Percentiles rank a stretch among this genome's conserved stretches.
These are phyloP conservation scores for Teratosphaeria zuluensis DNA, from an alignment of 2,329 filamentous ascomycete genomes.

Conservation along the genomic window DNA sequence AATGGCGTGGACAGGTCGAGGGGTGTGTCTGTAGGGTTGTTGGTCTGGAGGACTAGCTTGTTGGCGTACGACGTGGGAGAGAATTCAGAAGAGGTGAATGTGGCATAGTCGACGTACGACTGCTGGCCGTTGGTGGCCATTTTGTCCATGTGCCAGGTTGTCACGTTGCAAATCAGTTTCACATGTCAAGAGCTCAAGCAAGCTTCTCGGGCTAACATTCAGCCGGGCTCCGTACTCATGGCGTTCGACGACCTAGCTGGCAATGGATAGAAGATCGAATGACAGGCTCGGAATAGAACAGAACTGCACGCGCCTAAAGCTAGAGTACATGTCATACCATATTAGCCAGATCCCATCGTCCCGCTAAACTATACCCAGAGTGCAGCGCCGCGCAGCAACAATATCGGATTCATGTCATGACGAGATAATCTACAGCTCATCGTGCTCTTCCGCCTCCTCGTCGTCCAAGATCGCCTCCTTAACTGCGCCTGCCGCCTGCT, in stretches of 20 bases:
- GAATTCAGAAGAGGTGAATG: conserved; percentile 77
- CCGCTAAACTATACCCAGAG: not conserved
- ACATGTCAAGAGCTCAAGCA: not conserved
- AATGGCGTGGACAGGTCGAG: conserved; percentile 91
- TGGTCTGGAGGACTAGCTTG: conserved; percentile 75
- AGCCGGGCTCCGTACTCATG: not conserved
- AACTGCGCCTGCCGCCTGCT: conserved; percentile 25
- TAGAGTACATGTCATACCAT: not conserved
- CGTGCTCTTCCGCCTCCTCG: conserved; percentile 43
- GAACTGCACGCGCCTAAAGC: not conserved
- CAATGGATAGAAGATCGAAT: not conserved
- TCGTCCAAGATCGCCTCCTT: conserved; percentile 24
- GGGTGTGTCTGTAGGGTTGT: conserved; percentile 81
- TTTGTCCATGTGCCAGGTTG: not conserved
- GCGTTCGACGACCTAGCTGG: not conserved
- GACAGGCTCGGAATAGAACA: not conserved
- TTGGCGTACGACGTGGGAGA: conserved; percentile 78
- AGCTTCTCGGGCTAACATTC: not conserved
- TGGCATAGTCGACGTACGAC: conserved; percentile 84
- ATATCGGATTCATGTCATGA: not conserved
- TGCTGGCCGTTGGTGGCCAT: conserved; percentile 1
- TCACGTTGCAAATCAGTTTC: not conserved
- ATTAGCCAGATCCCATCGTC: not conserved
- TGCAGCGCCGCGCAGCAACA: not conserved
- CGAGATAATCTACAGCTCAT: conserved; percentile 57